Conservation (phyloP, 2,329 filamentous ascomycete species). For the Cadophora gregata region DNA sequence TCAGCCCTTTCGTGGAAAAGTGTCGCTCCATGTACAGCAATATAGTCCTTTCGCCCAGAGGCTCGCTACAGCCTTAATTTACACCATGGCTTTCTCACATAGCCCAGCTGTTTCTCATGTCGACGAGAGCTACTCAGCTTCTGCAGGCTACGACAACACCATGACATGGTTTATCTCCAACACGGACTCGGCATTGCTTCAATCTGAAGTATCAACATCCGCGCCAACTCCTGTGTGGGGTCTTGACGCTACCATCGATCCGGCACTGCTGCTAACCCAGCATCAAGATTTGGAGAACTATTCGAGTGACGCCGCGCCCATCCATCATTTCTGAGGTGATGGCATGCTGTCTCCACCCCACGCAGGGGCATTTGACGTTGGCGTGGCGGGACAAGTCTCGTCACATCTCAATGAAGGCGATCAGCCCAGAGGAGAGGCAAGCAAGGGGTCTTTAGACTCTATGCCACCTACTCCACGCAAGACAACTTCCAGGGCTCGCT, state of each 20-base stretch:
- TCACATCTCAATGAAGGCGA: slow-evolving; percentile 11
- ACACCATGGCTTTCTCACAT: slow-evolving; percentile 13
- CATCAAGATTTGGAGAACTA: slow-evolving; percentile 13
- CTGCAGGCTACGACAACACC: slow-evolving; percentile 9
- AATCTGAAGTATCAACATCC: slow-evolving; percentile 11
- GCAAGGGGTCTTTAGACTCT: slow-evolving; percentile 11
- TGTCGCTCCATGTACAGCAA: slow-evolving; percentile 11
- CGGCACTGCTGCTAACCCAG: slow-evolving; percentile 14
- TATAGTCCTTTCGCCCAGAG: slow-evolving; percentile 8
- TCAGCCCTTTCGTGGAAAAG: slow-evolving; percentile 5
- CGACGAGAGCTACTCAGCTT: slow-evolving; percentile 14
- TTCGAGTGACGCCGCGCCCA: slow-evolving; percentile 16
- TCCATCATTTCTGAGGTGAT: slow-evolving; percentile 16
- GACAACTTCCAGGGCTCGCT: slow-evolving; percentile 15
- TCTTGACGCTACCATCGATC: slow-evolving; percentile 15
- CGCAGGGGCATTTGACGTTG: slow-evolving; percentile 16
- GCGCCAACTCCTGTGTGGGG: slow-evolving; percentile 12
- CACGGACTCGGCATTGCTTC: slow-evolving; percentile 14
- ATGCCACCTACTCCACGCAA: slow-evolving; percentile 13
- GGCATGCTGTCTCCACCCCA: slow-evolving; percentile 16
- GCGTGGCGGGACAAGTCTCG: slow-evolving; percentile 16
- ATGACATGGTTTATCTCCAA: slow-evolving; percentile 16
- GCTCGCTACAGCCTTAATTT: slow-evolving; percentile 11
- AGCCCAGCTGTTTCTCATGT: slow-evolving; percentile 7
- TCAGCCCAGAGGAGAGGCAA: slow-evolving; percentile 15